phyloP scores from a whole-genome alignment of 371 early-diverging fungal genomes.

The Mucor velutinosus region DNA sequence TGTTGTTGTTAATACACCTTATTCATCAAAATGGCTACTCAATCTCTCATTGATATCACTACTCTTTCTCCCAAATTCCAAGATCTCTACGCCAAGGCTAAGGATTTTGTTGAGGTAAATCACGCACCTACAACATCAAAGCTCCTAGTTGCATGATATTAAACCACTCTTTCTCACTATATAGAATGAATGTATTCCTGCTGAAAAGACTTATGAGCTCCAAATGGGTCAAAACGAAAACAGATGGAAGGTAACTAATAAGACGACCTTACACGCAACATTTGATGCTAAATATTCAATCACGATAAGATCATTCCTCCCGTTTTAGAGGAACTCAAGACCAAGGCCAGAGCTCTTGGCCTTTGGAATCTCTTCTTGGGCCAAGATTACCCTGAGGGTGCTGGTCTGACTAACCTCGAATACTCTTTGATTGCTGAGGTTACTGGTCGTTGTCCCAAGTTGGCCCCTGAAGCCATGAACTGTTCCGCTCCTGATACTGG shows the following conservation, averaged over 20 bases:
- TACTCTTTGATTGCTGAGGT: constrained; percentile 90
- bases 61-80: constrained; percentile 67
- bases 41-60: constrained; percentile 43
- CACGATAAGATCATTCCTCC: constrained; percentile 66
- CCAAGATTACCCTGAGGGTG: constrained; percentile 74
- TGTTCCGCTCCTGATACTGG: constrained; percentile 98
- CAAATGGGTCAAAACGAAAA: constrained; percentile 78
- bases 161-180: not conserved
- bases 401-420: constrained; percentile 93
- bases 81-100: constrained; percentile 68
- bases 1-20: not conserved
- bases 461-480: constrained; percentile 91
- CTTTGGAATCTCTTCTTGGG: constrained; percentile 96
- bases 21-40: constrained; percentile 36
- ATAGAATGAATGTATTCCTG: constrained; percentile 95
- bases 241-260: constrained; percentile 79
- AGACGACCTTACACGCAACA: too few species aligned
- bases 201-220: constrained; percentile 72
- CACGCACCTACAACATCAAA: not conserved
- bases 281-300: not conserved
- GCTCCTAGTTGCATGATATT: not conserved
- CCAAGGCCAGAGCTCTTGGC: constrained; percentile 84
- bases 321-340: constrained; percentile 86
- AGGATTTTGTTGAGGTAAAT: constrained; percentile 80
- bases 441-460: constrained; percentile 75